Conservation (phyloP, 106 monocot genomes). For the Triglochin maritima region DNA sequence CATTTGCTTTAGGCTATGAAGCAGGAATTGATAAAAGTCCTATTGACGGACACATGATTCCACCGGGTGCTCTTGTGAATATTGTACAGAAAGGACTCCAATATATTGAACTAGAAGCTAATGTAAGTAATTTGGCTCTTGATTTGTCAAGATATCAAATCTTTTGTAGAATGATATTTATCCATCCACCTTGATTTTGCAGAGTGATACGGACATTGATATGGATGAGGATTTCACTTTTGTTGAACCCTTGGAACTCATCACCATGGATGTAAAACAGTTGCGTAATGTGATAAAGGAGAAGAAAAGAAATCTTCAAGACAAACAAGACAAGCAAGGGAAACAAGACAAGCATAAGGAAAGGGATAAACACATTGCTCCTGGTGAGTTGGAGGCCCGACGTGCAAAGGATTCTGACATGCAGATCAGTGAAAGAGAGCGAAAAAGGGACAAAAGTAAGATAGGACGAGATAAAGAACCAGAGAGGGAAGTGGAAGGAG, state of each 20-base stretch:
- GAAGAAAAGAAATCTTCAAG: slow-evolving; percentile 49
- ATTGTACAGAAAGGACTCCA: slow-evolving; percentile 96
- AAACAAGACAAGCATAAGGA: slow-evolving; percentile 26
- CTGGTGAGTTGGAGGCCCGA: slow-evolving; percentile 3
- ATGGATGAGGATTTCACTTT: slow-evolving; percentile 68
- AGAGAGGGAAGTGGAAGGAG: slow-evolving; percentile 56
- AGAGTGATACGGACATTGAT: slow-evolving; percentile 38
- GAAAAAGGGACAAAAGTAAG: slow-evolving; percentile 27
- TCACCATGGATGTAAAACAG: slow-evolving; percentile 76
- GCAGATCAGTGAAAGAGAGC: slow-evolving; percentile 41
- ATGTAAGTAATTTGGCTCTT: slow-evolving; percentile 45
- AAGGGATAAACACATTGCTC: slow-evolving; percentile 11
- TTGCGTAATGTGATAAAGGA: slow-evolving; percentile 68
- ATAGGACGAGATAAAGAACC: slow-evolving; percentile 38
- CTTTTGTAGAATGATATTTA: neutral
- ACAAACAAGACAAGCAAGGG: slow-evolving; percentile 26
- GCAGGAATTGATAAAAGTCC: slow-evolving; percentile 70
- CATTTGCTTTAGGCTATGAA: slow-evolving; percentile 96
- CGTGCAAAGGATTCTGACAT: slow-evolving; percentile 49
- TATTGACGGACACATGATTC: slow-evolving; percentile 79
- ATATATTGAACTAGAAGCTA: slow-evolving; percentile 93
- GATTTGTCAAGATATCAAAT: neutral
- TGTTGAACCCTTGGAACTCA: slow-evolving; percentile 90
- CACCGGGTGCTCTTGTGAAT: slow-evolving; percentile 85
- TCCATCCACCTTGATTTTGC: slow-evolving; percentile 3